phyloP scores from a whole-genome alignment of 345 rosid species.

The Citrus mangshanensis region DNA sequence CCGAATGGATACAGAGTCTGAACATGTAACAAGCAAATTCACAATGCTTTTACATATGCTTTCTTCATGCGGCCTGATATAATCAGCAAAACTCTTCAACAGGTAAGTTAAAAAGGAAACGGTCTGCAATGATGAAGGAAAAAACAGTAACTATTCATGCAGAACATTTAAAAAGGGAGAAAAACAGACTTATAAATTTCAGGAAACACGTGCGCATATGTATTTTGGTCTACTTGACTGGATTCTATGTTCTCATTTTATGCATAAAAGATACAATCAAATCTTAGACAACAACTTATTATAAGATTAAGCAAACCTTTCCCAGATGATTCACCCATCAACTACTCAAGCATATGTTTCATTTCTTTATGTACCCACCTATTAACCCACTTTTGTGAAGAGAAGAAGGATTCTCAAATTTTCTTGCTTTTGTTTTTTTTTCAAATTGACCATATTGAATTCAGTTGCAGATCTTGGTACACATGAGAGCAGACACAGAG shows the following conservation, averaged over 20 bases:
- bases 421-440: neutral
- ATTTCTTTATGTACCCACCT: neutral
- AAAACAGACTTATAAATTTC: neutral
- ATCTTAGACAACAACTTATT: neutral
- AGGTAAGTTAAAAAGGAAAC: conserved; percentile 94
- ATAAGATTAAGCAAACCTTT: neutral
- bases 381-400: neutral
- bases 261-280: neutral
- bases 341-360: neutral
- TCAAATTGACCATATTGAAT: neutral
- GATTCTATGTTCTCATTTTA: neutral
- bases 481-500: neutral
- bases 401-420: neutral
- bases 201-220: neutral
- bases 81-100: conserved; percentile 94
- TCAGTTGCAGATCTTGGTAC: neutral
- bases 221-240: neutral
- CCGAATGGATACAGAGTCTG: conserved; percentile 93
- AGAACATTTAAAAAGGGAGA: neutral
- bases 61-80: conserved; percentile 96
- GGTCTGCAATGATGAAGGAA: conserved; percentile 58
- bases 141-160: conserved; percentile 3
- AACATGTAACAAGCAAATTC: conserved; percentile 95
- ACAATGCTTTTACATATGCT: conserved; percentile 97
- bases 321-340: neutral